Evolutionary conservation across 2,329 filamentous ascomycete genomes (phyloP), one percentile per base, ranked within the genome.

Genomic region (Aureobasidium lini): DNA sequence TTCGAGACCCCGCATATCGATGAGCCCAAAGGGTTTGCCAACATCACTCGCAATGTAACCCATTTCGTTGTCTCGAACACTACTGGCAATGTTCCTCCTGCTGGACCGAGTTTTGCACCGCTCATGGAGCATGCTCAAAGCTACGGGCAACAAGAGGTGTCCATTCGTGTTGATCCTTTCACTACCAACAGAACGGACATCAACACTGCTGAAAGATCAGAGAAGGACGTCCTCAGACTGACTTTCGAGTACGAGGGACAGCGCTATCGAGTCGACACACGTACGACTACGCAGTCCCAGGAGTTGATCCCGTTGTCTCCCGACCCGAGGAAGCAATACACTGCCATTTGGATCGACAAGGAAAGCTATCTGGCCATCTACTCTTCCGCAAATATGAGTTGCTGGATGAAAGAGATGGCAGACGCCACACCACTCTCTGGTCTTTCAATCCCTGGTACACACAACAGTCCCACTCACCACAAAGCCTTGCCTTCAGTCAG

Each of bases 401-500:
- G 79, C 57, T 96, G 94, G 94, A 97, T 97, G 92, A 74, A 79
- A 60, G 80, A 85, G 62, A 79, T 97, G 43, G 78, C 81, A 62
- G 83, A 92, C 67, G 80, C 84, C 18, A 87, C 84, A 54, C 85
- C 90, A 1, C 78, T 97, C 4, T 88, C 89, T 1, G 81, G 87
- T 2, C 83, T 99, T 52, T 94, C 88, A 52, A 94, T 97, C 63
- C 94, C 94, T 0, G 94, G 94, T 64, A 96, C 94, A 0, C 94
- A 99, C 78, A 97, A 99, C 76, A 90, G 89, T 16, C 90, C 94
- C 6, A 95, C 92, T 9, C 87, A 84, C 75, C 81, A 95, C 77
- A 81, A 84, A 50, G 92, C 94, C 11, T 81, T 96, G 5, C 94
- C 94, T 1, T 95, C 90, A 1, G 94, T 97, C 39, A 88, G 94